Base-by-base conservation (phyloP, 495 filamentous ascomycete genomes). In the Hypomontagnella submonticulosa region DNA sequence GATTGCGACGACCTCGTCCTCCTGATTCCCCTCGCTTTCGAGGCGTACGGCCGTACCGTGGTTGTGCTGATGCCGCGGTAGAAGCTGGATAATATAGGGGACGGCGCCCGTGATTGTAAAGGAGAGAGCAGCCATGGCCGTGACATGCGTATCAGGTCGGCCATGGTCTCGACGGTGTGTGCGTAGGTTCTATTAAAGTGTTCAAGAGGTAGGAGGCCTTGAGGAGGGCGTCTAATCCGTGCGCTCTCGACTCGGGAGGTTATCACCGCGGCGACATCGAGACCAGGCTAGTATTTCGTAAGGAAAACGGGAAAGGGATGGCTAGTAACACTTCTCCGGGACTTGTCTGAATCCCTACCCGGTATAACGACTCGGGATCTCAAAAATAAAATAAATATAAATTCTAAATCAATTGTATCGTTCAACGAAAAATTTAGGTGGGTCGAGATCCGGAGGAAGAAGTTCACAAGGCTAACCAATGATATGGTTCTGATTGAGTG, bases 381-480 rank as follows among this genome's bases (percentile, higher is more conserved):
- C 9, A 2, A 30, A 36, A 4, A 18, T 16, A 32, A 18, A 2
- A 41, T 13, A 43, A 16, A 27, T 18, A 54, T 37, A 15, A 42
- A 37, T 27, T 27, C 23, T 27, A 27, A 27, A 27, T 27, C 23
- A 27, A n/a, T 40, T 23, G 13, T 47, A 47, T 40, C 20, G 20
- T 20, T 40, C 15, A 33, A 59, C 38, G 36, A 66, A 65, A 65
- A 65, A 44, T 47, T 65, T 53, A 58, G 47, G 53, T 59, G 62
- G 62, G 55, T 34, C 55, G 6, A 38, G 11, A 8, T 19, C 27
- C 18, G 42, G 12, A n/a, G 16, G 27, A 30, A 16, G 30, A 9
- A 49, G 60, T 43, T 56, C 9, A 41, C 23, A 58, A 58, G 56
- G 55, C 50, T 51, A 15, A 11, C 56, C 63, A 61, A 60, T 62